Base-by-base conservation (phyloP, 2,329 filamentous ascomycete genomes). In the Endothia cerciana region DNA sequence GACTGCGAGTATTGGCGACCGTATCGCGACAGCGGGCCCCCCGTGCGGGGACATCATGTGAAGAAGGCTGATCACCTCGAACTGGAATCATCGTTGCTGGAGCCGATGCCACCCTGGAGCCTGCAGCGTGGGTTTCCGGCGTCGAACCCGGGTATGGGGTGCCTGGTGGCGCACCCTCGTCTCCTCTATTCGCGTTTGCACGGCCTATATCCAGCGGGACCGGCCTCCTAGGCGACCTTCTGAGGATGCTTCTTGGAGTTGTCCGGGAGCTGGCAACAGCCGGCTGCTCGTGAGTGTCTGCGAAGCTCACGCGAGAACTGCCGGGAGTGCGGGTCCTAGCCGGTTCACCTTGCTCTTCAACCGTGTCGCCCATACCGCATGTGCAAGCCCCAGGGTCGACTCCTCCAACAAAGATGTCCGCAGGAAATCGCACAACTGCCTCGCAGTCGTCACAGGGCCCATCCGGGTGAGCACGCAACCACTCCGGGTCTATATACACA, bases 271-370 rank as follows among this genome's bases (percentile, higher is more conserved):
- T 47, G 25, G 55, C 8, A n/a, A 30, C 19, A 41, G 2, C 47
- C 8, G 28, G 28, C 28, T 47, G 58, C 15, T 6, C 38, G 19
- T 49, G 25, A 8, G 15, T 38, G 40, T 65, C 62, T 25, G 62
- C 58, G 8, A 67, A 67, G 30, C 53, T 62, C 45, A 67, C 65
- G 15, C 63, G 65, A 59, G 43, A n/a, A 22, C 62, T 58, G 17
- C 38, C 36, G 36, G n/a, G 22, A n/a, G 19, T 36, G 25, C 19
- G 40, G 30, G 59, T 55, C n/a, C 28, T 43, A 11, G 60, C 36
- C 33, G 45, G 19, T 45, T 3, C 25, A 3, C 28, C 4, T 25
- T 28, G 36, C 45, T 22, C 5, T 38, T 36, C 45, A 19, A 19
- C 25, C 5, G 1, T 4, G 13, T 22, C 17, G 25, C 36, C 49